Conservation (phyloP, 331 rosid genomes). For the Prunus yedoensis region DNA sequence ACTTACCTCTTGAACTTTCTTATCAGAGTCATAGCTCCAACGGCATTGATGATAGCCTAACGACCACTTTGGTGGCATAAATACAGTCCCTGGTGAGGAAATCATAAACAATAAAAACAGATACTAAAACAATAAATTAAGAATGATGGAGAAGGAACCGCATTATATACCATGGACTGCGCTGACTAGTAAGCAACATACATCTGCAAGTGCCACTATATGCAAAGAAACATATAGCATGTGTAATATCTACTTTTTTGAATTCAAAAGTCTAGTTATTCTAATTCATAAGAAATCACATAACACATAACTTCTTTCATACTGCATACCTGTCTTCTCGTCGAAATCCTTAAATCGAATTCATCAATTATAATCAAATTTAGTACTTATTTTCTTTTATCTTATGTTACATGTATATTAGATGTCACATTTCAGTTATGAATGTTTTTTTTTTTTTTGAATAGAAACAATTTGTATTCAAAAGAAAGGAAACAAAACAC, state of each 20-base stretch:
- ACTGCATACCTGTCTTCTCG: background rate
- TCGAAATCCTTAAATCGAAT: background rate
- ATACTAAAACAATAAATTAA: background rate
- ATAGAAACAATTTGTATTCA: no score
- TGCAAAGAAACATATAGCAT: background rate
- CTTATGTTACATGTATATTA: background rate
- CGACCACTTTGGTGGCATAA: constrained; percentile 96
- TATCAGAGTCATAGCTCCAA: constrained; percentile 73
- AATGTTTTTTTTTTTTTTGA: background rate
- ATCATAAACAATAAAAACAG: constrained; percentile 10
- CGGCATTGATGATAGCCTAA: constrained; percentile 95
- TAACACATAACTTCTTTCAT: background rate
- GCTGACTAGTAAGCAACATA: background rate
- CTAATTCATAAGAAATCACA: background rate
- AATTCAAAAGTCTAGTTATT: background rate
- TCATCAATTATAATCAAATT: background rate
- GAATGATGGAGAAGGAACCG: background rate
- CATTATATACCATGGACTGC: background rate
- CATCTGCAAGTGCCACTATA: background rate
- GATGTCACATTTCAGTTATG: background rate
- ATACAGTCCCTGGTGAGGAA: constrained; percentile 59
- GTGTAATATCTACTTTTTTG: background rate
- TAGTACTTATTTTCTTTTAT: background rate
- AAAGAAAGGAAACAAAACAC: no score
- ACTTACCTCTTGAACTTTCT: constrained; percentile 73